Evolutionary conservation across 345 rosid species (phyloP).

Genomic region (Anacardium occidentale): DNA sequence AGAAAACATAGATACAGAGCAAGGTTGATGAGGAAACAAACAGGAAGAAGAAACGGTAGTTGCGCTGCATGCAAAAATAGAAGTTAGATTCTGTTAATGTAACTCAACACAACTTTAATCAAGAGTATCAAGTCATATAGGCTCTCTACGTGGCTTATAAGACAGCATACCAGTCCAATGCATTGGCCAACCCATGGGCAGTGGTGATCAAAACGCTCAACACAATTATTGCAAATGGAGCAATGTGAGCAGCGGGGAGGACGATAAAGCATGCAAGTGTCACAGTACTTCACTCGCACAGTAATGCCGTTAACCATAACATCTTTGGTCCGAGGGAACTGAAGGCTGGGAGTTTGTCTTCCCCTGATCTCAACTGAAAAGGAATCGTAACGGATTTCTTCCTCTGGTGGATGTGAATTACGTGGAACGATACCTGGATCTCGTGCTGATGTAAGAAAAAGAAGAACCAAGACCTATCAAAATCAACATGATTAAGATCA

Average conservation of each 20-base stretch:
- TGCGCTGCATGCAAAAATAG: slow-evolving; percentile 66
- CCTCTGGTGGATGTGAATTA: slow-evolving; percentile 93
- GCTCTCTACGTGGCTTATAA: background rate
- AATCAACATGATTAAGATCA: slow-evolving; percentile 28
- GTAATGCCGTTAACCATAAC: slow-evolving; percentile 74
- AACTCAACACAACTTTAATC: background rate
- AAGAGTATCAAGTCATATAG: background rate
- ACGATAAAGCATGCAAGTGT: slow-evolving; percentile 96
- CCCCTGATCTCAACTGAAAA: slow-evolving; percentile 63
- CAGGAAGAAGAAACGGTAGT: slow-evolving; percentile 96
- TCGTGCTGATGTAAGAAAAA: slow-evolving; percentile 82
- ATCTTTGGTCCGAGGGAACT: slow-evolving; percentile 88
- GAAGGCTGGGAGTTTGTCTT: slow-evolving; percentile 86
- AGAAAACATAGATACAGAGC: slow-evolving; percentile 87
- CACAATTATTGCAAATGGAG: slow-evolving; percentile 86
- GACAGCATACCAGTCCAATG: slow-evolving; percentile 81
- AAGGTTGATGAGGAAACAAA: slow-evolving; percentile 82
- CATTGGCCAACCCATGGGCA: slow-evolving; percentile 99
- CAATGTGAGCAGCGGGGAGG: slow-evolving; percentile 99
- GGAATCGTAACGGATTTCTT: slow-evolving; percentile 66
- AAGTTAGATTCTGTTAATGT: slow-evolving; percentile 10
- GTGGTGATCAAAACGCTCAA: slow-evolving; percentile 97
- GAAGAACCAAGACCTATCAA: slow-evolving; percentile 77
- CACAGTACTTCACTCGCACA: slow-evolving; percentile 89
- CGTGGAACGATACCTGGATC: slow-evolving; percentile 97